Evolutionary conservation across 1,139 yeast species (phyloP).

Genomic region (Pneumocystis carinii): DNA sequence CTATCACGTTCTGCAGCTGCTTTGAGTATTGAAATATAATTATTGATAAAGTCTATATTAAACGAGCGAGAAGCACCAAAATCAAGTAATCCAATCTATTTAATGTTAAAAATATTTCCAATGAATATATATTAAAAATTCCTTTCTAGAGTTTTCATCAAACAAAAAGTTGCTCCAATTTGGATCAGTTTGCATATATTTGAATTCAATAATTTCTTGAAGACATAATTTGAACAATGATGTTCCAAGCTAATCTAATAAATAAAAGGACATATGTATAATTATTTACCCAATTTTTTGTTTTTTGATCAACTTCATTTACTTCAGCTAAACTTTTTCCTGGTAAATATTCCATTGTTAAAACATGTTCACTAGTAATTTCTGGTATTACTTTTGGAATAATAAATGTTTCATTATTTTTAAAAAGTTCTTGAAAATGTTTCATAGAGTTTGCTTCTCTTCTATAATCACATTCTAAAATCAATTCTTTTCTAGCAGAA

Average conservation of each 20-base stretch:
- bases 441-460: conserved; percentile 76
- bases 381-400: conserved; percentile 75
- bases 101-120: conserved; percentile 15
- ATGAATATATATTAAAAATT: conserved; percentile 1
- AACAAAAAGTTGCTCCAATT: conserved; percentile 96
- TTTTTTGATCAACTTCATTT: conserved; percentile 45
- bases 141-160: conserved; percentile 35
- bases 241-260: conserved; percentile 38
- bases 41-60: conserved; percentile 46
- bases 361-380: conserved; percentile 63
- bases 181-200: conserved; percentile 97
- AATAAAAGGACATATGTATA: neutral
- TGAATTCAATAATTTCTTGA: conserved; percentile 66
- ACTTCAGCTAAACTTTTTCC: conserved; percentile 77
- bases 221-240: conserved; percentile 77
- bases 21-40: conserved; percentile 58
- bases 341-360: conserved; percentile 79
- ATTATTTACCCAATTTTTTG: conserved; percentile 45
- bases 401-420: conserved; percentile 52
- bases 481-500: conserved; percentile 80
- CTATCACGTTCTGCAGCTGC: conserved; percentile 66
- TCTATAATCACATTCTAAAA: conserved; percentile 94
- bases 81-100: conserved; percentile 69
- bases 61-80: conserved; percentile 90
- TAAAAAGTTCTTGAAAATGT: conserved; percentile 46